phyloP scores from a whole-genome alignment of 441 rosid genomes.

The Pelargonium fulgidum region DNA sequence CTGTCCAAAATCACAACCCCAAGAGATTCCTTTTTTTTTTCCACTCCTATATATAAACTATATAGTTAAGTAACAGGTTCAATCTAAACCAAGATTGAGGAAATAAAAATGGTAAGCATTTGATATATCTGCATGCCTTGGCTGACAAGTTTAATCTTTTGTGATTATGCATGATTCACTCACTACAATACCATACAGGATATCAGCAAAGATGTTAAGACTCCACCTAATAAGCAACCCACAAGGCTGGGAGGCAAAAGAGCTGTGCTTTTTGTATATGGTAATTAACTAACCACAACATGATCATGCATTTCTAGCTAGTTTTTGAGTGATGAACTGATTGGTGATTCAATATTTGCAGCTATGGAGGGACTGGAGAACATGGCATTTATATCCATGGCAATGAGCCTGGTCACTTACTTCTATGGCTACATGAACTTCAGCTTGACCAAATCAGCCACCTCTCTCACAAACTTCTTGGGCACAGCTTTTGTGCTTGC shows the following conservation, averaged over 20 bases:
- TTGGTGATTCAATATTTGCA: conserved; percentile 17
- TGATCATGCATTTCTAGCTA: background rate
- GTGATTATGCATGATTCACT: too few species aligned
- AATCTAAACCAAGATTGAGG: too few species aligned
- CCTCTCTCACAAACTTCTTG: conserved; percentile 50
- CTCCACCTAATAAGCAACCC: conserved; percentile 17
- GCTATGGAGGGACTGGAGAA: conserved; percentile 50
- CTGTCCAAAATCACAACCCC: too few species aligned
- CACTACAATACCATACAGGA: conserved; percentile 22
- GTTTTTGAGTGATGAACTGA: background rate
- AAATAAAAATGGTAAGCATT: too few species aligned
- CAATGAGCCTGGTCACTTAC: conserved; percentile 45
- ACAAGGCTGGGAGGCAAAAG: conserved; percentile 33
- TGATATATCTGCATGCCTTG: too few species aligned
- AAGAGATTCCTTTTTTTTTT: too few species aligned
- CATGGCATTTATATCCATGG: conserved; percentile 48
- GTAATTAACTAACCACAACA: conserved; percentile 18
- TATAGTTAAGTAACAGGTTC: too few species aligned
- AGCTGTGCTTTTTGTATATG: conserved; percentile 45
- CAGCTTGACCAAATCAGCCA: conserved; percentile 53
- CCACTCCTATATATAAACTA: too few species aligned
- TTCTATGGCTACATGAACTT: conserved; percentile 61
- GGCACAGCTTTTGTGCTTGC: conserved; percentile 49
- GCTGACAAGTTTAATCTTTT: too few species aligned
- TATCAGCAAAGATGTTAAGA: conserved; percentile 21